Base-by-base conservation (phyloP, 768 basidiomycete species). In the Leccinum olivaceopallidum region DNA sequence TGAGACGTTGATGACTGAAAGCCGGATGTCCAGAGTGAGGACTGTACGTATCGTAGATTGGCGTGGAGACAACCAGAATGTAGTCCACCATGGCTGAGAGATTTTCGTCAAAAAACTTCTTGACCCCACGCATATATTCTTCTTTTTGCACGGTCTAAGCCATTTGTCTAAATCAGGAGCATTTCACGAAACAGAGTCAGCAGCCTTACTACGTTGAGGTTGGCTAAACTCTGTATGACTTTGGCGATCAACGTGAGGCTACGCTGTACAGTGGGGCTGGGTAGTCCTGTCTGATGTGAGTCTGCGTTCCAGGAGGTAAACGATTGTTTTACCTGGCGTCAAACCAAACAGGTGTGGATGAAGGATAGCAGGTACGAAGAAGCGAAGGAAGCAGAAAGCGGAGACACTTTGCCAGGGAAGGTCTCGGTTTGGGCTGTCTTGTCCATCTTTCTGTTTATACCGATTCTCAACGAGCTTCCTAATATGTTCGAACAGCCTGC, bases 321-420 rank as follows among this genome's bases (percentile, higher is more conserved):
- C 34, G 24, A 53, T 61, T 8, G 53, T 60, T 77, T 34, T 71
- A 90, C 92, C 92, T 71, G 85, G 84, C 65, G 80, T 86, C 55
- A 95, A 78, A 26, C 90, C 87, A 69, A 92, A 95, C 5, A 93
- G 75, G 73, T 94, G 90, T 2, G 94, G 94, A 70, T 92, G 85
- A n/a, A 95, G 80, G 59, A 95, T 90, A 24, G 90, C 94, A 36
- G 94, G 94, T 26, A 92, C 90, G 61, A 95, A 88, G 73, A 95
- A 94, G 47, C 94, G 84, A 48, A 95, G 81, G 75, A 95, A 95
- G 70, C 90, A 86, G 70, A 95, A 95, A 1, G 94, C 93, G 37
- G 90, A 92, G 48, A 95, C 90, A 66, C 89, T 87, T 70, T 94
- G 92, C 82, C 84, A 86, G 36, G 85, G 89, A 34, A 92, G 75